Conservation (phyloP, 129 eudicot species). For the Flaveria sonorensis region DNA sequence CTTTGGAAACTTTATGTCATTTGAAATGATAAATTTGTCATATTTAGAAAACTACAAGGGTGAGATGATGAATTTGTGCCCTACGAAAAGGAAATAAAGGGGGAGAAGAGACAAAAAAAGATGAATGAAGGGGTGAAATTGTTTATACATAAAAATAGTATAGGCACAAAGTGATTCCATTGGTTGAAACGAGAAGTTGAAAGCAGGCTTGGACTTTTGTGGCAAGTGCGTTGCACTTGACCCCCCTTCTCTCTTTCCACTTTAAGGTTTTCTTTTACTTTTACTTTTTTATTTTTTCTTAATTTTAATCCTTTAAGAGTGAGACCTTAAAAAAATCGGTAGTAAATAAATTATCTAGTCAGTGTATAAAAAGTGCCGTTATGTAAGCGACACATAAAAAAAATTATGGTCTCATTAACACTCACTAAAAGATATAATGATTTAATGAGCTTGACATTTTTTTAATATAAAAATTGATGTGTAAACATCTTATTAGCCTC, state of each 20-base stretch:
- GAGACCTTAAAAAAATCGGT: too few relatives aligned
- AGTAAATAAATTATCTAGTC: too few relatives aligned
- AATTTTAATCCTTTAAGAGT: background rate
- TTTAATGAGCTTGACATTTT: too few relatives aligned
- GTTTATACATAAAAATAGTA: slow-evolving; percentile 24
- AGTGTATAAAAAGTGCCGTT: too few relatives aligned
- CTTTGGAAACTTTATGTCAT: background rate
- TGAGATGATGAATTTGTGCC: background rate
- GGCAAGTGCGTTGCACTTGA: slow-evolving; percentile 39
- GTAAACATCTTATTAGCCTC: too few relatives aligned
- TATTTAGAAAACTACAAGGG: background rate
- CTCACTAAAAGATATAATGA: too few relatives aligned
- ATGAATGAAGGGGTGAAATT: slow-evolving; percentile 30
- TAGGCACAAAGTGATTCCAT: slow-evolving; percentile 31
- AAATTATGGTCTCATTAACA: too few relatives aligned
- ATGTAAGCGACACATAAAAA: too few relatives aligned
- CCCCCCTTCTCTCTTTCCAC: slow-evolving; percentile 21
- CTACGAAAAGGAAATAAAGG: slow-evolving; percentile 3
- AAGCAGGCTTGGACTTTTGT: slow-evolving; percentile 37
- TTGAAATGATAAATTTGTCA: background rate
- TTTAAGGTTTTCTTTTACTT: slow-evolving; percentile 31
- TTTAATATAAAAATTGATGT: too few relatives aligned
- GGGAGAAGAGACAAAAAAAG: slow-evolving; percentile 5
- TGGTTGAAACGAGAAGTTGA: slow-evolving; percentile 40
- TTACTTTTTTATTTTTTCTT: background rate